These are phyloP conservation scores for Geosiphon pyriformis DNA, from an alignment of 192 early-diverging fungal species.

Conservation along the genomic window DNA sequence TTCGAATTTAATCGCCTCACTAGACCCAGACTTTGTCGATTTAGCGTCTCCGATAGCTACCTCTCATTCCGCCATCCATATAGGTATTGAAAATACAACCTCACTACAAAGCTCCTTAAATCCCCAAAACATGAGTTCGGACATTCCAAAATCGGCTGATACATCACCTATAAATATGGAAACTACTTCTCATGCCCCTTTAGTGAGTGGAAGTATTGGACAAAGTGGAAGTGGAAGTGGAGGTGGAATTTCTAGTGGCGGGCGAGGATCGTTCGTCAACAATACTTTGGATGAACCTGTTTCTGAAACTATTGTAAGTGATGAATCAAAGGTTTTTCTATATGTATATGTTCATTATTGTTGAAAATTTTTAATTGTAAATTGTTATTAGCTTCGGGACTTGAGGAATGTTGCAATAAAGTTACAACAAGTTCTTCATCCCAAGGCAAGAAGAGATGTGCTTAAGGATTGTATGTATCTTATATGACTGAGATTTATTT, in stretches of 20 bases:
- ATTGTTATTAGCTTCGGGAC: slow-evolving; percentile 59
- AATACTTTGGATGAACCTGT: slow-evolving; percentile 96
- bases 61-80: background rate
- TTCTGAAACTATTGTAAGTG: slow-evolving; percentile 76
- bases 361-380: slow-evolving; percentile 8
- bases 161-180: too few species aligned
- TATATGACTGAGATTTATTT: background rate
- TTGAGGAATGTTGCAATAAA: slow-evolving; percentile 67
- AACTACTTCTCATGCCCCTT: too few species aligned
- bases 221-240: background rate
- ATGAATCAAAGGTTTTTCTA: background rate
- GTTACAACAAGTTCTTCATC: slow-evolving; percentile 66
- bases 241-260: background rate
- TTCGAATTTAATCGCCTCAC: background rate
- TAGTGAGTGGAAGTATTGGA: slow-evolving; percentile 1
- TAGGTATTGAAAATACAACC: too few species aligned
- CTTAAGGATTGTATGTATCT: slow-evolving; percentile 64
- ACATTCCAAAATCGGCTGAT: background rate
- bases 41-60: background rate
- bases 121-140: background rate
- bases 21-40: slow-evolving; percentile 15
- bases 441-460: slow-evolving; percentile 56
- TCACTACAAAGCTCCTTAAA: background rate
- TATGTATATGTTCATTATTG: slow-evolving; percentile 2
- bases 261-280: background rate